Conservation (phyloP, 768 basidiomycete species). For the Pisolithus microcarpus region DNA sequence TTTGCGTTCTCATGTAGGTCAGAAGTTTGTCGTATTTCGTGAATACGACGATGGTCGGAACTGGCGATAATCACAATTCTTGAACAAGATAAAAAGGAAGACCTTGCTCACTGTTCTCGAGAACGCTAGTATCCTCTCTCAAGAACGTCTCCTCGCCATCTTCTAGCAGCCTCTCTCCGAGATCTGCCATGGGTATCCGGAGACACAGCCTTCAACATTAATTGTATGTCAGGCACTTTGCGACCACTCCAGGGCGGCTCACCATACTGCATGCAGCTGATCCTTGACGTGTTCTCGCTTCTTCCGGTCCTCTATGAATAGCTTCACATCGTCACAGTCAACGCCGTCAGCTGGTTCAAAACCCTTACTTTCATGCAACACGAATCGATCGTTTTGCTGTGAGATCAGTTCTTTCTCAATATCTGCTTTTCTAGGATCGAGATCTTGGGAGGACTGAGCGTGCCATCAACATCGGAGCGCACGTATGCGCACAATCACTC, state of each 20-base stretch:
- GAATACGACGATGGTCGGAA: not conserved
- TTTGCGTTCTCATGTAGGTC: not conserved
- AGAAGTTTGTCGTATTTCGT: not conserved
- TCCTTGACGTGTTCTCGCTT: not conserved
- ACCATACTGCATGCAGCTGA: constrained; percentile 13
- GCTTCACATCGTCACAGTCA: constrained; percentile 1
- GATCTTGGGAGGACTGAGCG: not conserved
- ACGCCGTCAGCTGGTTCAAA: constrained; percentile 8
- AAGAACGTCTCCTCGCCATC: not conserved
- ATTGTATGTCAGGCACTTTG: not conserved
- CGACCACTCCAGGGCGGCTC: not conserved
- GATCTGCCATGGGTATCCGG: not conserved
- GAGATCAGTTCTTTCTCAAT: constrained; percentile 12
- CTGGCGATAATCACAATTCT: not conserved
- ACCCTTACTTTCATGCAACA: constrained; percentile 13
- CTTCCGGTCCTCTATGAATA: constrained; percentile 7
- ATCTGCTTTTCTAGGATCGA: constrained; percentile 6
- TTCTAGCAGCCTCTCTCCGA: not conserved
- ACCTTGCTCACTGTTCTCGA: not conserved
- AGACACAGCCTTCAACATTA: constrained; percentile 2
- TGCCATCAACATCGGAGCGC: not conserved
- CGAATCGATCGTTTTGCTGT: constrained; percentile 5
- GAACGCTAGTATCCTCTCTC: not conserved
- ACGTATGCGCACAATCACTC: not conserved
- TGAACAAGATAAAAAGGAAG: not conserved